phyloP scores from a whole-genome alignment of 2,329 filamentous ascomycete species.

The Rugonectria rugulosa region DNA sequence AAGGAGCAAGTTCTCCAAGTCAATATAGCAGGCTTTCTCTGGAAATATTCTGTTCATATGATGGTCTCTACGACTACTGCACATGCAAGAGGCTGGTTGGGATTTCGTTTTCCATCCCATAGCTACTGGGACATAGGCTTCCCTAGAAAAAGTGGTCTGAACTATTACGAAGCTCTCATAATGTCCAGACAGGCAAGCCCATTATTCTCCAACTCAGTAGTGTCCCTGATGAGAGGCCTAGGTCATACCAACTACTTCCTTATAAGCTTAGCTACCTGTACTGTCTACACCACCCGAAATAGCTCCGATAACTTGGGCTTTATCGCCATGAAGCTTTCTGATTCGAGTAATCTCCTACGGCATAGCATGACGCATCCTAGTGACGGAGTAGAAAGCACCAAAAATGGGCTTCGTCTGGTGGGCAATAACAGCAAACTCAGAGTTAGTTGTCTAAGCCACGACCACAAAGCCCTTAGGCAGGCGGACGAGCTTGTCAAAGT shows the following conservation, averaged over 20 bases:
- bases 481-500: slow-evolving; percentile 82
- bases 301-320: slow-evolving; percentile 65
- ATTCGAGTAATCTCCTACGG: slow-evolving; percentile 85
- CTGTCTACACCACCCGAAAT: slow-evolving; percentile 36
- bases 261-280: too few relatives aligned
- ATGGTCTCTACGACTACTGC: too few relatives aligned
- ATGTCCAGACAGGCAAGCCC: too few relatives aligned
- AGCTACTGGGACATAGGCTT: too few relatives aligned
- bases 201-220: background rate
- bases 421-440: slow-evolving; percentile 81
- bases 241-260: too few relatives aligned
- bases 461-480: slow-evolving; percentile 77
- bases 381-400: slow-evolving; percentile 47
- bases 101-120: too few relatives aligned
- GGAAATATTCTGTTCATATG: too few relatives aligned
- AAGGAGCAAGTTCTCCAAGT: too few relatives aligned
- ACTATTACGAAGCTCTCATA: too few relatives aligned
- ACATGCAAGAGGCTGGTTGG: too few relatives aligned
- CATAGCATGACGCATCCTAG: slow-evolving; percentile 59
- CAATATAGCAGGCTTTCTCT: too few relatives aligned
- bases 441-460: slow-evolving; percentile 79
- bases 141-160: too few relatives aligned
- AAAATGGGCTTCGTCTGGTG: slow-evolving; percentile 75
- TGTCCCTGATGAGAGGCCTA: background rate
- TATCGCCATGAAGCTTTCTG: slow-evolving; percentile 79